Conservation (phyloP, 2,329 filamentous ascomycete species). For the Alternaria rosae region DNA sequence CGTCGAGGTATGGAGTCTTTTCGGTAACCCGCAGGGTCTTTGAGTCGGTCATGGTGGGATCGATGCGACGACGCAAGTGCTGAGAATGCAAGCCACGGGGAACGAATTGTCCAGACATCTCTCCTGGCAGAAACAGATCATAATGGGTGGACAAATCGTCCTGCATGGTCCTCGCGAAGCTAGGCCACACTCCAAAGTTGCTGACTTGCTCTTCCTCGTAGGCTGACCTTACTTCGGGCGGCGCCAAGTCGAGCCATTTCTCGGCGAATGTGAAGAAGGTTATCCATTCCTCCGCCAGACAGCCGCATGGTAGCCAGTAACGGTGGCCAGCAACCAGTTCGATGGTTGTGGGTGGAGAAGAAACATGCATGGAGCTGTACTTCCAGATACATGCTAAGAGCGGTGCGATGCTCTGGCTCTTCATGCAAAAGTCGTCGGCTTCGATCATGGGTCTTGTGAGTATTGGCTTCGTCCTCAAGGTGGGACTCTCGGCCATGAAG, state of each 20-base stretch:
- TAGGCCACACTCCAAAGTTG: background rate
- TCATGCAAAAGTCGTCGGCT: background rate
- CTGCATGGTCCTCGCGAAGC: background rate
- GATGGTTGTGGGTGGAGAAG: background rate
- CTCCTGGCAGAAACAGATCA: background rate
- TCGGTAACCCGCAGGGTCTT: background rate
- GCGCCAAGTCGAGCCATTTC: background rate
- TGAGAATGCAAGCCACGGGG: background rate
- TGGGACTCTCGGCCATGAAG: background rate
- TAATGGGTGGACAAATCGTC: background rate
- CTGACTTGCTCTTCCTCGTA: background rate
- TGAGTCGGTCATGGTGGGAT: background rate
- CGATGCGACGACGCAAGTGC: background rate
- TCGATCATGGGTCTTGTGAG: background rate
- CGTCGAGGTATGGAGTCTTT: background rate
- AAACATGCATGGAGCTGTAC: background rate
- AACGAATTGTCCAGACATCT: background rate
- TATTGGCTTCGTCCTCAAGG: background rate
- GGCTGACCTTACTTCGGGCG: background rate
- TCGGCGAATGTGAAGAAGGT: conserved; percentile 4
- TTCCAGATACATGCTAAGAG: background rate
- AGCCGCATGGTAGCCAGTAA: conserved; percentile 5
- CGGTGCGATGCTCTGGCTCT: background rate
- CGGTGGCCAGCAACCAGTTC: conserved; percentile 9
- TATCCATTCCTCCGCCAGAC: conserved; percentile 8